Percentiles rank a stretch among this genome's conserved stretches.
phyloP scores from a whole-genome alignment of 768 basidiomycete genomes.

The Tremella mesenterica region DNA sequence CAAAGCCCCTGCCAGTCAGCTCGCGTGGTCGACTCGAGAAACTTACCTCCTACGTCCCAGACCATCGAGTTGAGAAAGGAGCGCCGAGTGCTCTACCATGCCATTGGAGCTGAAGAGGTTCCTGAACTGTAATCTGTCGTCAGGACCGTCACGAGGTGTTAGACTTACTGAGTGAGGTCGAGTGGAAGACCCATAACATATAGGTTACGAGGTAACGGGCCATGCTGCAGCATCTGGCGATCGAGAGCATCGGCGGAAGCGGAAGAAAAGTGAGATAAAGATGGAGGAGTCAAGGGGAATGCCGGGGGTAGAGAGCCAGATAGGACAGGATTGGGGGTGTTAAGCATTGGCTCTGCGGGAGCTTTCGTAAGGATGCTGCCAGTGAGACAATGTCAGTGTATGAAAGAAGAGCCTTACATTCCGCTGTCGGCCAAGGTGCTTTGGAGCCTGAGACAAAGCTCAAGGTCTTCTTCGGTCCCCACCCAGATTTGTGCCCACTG shows the following conservation, averaged over 20 bases:
- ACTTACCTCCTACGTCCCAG: slow-evolving; percentile 20
- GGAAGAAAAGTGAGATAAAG: not conserved
- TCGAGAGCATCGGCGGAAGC: not conserved
- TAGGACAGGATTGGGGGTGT: not conserved
- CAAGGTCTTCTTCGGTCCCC: slow-evolving; percentile 15
- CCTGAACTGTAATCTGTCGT: slow-evolving; percentile 22
- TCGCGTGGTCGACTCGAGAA: not conserved
- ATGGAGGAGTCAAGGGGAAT: not conserved
- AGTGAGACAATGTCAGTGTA: not conserved
- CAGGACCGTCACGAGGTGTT: not conserved
- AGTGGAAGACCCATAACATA: slow-evolving; percentile 31
- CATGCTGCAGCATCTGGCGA: not conserved
- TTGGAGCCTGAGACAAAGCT: slow-evolving; percentile 12
- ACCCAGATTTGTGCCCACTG: slow-evolving; percentile 34
- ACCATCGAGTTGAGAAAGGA: slow-evolving; percentile 32
- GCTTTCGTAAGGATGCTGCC: not conserved
- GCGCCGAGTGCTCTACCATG: slow-evolving; percentile 29
- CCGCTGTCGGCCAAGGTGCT: slow-evolving; percentile 8
- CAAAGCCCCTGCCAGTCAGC: slow-evolving; percentile 24
- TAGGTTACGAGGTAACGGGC: slow-evolving; percentile 26
- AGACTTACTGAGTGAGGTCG: slow-evolving; percentile 27
- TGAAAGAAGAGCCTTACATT: slow-evolving; percentile 11
- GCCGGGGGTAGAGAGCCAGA: not conserved
- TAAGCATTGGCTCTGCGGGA: not conserved
- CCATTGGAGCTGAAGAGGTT: slow-evolving; percentile 20